phyloP scores from a whole-genome alignment of 2,329 filamentous ascomycete species.

The Cylindrodendrum hubeiense region DNA sequence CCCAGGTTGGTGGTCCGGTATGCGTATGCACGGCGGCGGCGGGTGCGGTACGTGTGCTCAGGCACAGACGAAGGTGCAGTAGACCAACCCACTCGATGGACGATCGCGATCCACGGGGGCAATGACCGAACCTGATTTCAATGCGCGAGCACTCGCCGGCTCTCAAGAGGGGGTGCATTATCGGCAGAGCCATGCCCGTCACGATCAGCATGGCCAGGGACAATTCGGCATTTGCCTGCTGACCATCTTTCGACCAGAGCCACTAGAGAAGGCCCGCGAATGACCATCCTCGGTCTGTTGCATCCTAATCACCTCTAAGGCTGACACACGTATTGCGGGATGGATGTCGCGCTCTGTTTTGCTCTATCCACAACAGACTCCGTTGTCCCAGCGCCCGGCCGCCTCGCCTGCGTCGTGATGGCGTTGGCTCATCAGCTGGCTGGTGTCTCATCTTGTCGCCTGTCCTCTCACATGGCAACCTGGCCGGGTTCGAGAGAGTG shows the following conservation, averaged over 20 bases:
- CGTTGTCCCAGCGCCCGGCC: constrained; percentile 8
- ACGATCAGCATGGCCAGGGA: neutral
- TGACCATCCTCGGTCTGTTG: neutral
- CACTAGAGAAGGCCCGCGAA: constrained; percentile 3
- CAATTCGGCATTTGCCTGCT: neutral
- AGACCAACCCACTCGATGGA: constrained; percentile 3
- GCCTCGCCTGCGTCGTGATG: constrained; percentile 7
- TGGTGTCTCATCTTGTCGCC: constrained; percentile 7
- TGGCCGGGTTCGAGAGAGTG: neutral
- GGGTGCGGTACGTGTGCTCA: neutral
- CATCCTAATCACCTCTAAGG: neutral
- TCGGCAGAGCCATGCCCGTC: neutral
- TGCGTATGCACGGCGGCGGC: constrained; percentile 13
- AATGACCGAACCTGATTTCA: constrained; percentile 4
- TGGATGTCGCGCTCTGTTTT: neutral
- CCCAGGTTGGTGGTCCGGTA: neutral
- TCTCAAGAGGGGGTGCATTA: neutral
- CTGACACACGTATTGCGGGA: neutral
- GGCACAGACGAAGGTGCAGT: constrained; percentile 20
- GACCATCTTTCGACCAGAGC: neutral
- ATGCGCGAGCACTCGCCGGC: neutral
- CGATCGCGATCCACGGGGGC: constrained; percentile 17
- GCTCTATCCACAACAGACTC: constrained; percentile 8
- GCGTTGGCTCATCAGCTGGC: neutral
- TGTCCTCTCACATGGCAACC: constrained; percentile 9